Evolutionary conservation across 106 monocot genomes (phyloP).

Genomic region (Dendrobium huoshanense): DNA sequence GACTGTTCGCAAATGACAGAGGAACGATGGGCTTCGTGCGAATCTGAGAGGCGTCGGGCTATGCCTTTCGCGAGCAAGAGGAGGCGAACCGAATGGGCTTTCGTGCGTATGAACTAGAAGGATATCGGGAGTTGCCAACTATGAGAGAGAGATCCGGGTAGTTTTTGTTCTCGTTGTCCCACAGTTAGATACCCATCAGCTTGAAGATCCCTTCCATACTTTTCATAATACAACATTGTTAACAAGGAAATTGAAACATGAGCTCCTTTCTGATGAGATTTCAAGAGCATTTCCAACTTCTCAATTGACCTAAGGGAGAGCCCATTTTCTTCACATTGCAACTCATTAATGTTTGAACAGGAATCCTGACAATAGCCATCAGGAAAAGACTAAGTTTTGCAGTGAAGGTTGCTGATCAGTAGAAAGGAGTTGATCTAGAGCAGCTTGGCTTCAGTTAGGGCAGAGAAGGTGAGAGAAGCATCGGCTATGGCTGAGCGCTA

Average conservation of each 20-base stretch:
- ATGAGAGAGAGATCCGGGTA: no score
- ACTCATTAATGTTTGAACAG: conserved; percentile 18
- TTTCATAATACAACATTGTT: conserved; percentile 58
- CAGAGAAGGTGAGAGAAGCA: no score
- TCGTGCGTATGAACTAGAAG: no score
- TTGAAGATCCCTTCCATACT: conserved; percentile 63
- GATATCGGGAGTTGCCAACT: no score
- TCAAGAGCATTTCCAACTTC: conserved; percentile 61
- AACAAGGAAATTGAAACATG: conserved; percentile 60
- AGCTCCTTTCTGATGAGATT: conserved; percentile 27
- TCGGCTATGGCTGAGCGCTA: no score
- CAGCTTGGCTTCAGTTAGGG: background rate
- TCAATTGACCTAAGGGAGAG: no score
- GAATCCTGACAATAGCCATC: conserved; percentile 8
- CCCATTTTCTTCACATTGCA: conserved; percentile 24
- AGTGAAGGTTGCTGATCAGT: conserved; percentile 7
- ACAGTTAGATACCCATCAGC: conserved; percentile 74
- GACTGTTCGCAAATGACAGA: no score
- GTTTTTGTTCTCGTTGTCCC: no score
- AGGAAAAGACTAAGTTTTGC: conserved; percentile 1
- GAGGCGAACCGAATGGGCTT: no score
- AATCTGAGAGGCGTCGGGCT: no score
- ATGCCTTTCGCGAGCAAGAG: no score
- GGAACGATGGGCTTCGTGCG: no score
- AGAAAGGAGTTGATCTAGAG: conserved; percentile 10